Conservation (phyloP, 2,329 filamentous ascomycete species). For the Cyphellophora europaea region DNA sequence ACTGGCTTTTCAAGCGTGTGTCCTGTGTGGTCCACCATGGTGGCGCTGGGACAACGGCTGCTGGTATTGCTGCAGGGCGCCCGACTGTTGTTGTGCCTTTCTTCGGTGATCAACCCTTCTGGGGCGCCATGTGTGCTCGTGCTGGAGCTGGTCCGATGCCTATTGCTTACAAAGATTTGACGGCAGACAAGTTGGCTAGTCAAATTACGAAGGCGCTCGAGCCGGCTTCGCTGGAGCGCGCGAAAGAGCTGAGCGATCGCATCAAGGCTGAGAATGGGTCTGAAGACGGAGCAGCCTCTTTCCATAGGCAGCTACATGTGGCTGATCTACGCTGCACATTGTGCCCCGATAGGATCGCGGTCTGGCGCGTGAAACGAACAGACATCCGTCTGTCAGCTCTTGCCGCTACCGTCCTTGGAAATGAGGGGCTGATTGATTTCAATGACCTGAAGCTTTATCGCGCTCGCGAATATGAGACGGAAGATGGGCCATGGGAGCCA, state of each 20-base stretch:
- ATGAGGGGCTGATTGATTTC: slow-evolving; percentile 55
- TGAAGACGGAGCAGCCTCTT: slow-evolving; percentile 55
- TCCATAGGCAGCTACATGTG: slow-evolving; percentile 60
- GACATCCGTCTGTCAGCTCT: slow-evolving; percentile 61
- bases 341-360: slow-evolving; percentile 57
- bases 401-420: slow-evolving; percentile 60
- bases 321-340: slow-evolving; percentile 62
- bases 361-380: slow-evolving; percentile 64
- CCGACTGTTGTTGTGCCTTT: slow-evolving; percentile 80
- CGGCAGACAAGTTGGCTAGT: slow-evolving; percentile 53
- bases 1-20: slow-evolving; percentile 78
- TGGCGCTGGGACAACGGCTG: slow-evolving; percentile 77
- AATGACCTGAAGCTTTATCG: slow-evolving; percentile 60
- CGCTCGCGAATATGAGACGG: slow-evolving; percentile 61
- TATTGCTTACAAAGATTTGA: slow-evolving; percentile 59
- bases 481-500: slow-evolving; percentile 70
- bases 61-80: slow-evolving; percentile 71
- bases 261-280: slow-evolving; percentile 59
- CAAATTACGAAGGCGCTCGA: slow-evolving; percentile 53
- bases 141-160: slow-evolving; percentile 64
- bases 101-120: slow-evolving; percentile 76
- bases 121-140: slow-evolving; percentile 65
- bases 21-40: slow-evolving; percentile 78
- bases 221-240: slow-evolving; percentile 48
- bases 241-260: slow-evolving; percentile 48